Evolutionary conservation across 2,329 filamentous ascomycete species (phyloP).

Genomic region (Didymosphaeria variabile): DNA sequence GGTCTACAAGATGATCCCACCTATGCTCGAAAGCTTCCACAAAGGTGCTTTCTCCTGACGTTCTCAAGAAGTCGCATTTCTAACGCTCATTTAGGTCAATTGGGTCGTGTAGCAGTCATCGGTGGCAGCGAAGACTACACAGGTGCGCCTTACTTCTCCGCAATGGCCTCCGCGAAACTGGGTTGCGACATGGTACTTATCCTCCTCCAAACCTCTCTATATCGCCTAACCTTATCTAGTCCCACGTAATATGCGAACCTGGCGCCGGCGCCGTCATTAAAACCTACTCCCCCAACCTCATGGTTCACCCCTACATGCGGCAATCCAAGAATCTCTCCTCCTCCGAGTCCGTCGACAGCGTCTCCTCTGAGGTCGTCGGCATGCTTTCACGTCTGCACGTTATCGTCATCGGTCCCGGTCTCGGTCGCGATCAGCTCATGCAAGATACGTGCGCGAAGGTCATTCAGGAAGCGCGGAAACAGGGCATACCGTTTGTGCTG

Average conservation of each 20-base stretch:
- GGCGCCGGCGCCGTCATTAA: conserved; percentile 88
- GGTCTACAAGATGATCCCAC: conserved; percentile 89
- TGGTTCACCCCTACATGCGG: conserved; percentile 97
- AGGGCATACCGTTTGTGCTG: conserved; percentile 80
- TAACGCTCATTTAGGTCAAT: conserved; percentile 70
- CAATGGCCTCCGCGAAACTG: conserved; percentile 91
- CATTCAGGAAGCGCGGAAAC: conserved; percentile 77
- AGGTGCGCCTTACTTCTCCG: conserved; percentile 96
- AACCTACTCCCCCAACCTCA: conserved; percentile 95
- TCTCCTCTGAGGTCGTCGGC: conserved; percentile 74
- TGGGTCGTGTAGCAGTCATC: conserved; percentile 91
- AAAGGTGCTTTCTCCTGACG: conserved; percentile 71
- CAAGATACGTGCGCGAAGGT: conserved; percentile 84
- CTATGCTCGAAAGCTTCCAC: conserved; percentile 94
- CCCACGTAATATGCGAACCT: conserved; percentile 94
- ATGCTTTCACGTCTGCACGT: conserved; percentile 91
- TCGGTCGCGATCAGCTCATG: conserved; percentile 90
- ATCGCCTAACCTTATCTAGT: conserved; percentile 59
- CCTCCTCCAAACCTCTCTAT: conserved; percentile 10
- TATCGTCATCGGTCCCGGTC: conserved; percentile 89
- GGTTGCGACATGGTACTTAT: conserved; percentile 84
- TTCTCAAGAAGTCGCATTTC: not conserved
- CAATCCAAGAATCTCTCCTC: conserved; percentile 69
- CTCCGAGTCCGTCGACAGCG: conserved; percentile 66
- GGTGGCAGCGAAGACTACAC: conserved; percentile 97